Evolutionary conservation across 805 yeast species (phyloP), one percentile per base, ranked within the genome.

Genomic region (Yarrowia sp.): DNA sequence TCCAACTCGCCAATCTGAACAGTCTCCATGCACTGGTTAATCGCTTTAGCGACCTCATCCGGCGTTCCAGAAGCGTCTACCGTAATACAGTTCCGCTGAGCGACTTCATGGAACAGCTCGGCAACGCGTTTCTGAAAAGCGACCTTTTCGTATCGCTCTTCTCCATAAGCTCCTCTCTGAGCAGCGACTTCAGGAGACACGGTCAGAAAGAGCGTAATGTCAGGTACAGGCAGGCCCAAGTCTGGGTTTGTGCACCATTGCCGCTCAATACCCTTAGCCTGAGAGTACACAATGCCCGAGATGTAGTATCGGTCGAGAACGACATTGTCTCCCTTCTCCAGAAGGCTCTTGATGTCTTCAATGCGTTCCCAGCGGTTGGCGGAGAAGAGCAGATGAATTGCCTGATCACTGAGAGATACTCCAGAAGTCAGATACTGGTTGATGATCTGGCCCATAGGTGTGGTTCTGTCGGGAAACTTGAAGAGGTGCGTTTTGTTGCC

Each of bases 291-390:
- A 3, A 91, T 83, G 0, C 99, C 99, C 0, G 97, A 90, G 69
- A 89, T 93, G 4, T 88, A 87, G 69, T 93, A 94, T 66, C 99
- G 77, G 71, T 94, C 99, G 63, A 92, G 72, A 0, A 94, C 78
- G 0, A 94, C 80, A 59, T 79, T 78, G 12, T 70, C 70, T 1
- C 97, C 97, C 0, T 71, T 65, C 1, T 73, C 67, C 18, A 91
- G 72, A 12, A 76, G 69, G 0, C 69, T 62, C 10, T 74, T 70
- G 5, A 94, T 83, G 4, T 72, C 71, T 1, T 76, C 72, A 1
- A 79, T 80, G 21, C 83, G 68, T 71, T 94, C 99, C 99, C 99
- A 94, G 65, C 99, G 76, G 69, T 94, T 94, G 1, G 98, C 97
- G 66, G 91, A 84, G 72, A 94, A 94, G 32, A 94, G 75, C 22